Evolutionary conservation across 495 filamentous ascomycete species (phyloP).

Genomic region (Aspergillus diversus): DNA sequence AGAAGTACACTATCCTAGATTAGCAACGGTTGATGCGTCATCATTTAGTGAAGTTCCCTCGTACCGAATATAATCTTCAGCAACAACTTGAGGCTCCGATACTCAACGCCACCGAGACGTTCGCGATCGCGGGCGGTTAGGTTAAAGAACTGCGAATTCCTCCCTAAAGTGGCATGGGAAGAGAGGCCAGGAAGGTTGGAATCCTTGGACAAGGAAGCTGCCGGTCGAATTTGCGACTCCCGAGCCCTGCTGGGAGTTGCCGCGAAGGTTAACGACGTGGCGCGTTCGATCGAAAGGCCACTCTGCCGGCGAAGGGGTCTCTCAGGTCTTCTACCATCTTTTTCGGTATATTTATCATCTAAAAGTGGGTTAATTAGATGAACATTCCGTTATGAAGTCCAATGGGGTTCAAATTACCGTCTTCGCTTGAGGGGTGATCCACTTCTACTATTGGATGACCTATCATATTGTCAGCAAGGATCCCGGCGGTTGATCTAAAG

Average conservation of each 20-base stretch:
- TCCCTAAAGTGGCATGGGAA: constrained; percentile 63
- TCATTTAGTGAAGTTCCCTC: not conserved
- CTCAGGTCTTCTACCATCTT: constrained; percentile 7
- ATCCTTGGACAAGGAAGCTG: constrained; percentile 24
- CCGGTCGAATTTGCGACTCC: constrained; percentile 16
- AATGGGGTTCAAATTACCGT: constrained; percentile 19
- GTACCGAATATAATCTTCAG: constrained; percentile 54
- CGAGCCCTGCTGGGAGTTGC: constrained; percentile 6
- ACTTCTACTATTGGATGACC: constrained; percentile 27
- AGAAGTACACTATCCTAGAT: constrained; percentile 56
- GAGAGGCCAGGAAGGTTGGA: constrained; percentile 33
- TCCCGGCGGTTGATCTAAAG: not conserved
- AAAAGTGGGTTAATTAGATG: not conserved
- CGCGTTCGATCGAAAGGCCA: constrained; percentile 13
- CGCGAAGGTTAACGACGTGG: constrained; percentile 21
- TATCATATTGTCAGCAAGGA: constrained; percentile 14
- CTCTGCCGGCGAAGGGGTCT: constrained; percentile 12
- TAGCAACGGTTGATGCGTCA: not conserved
- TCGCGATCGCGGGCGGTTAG: constrained; percentile 62
- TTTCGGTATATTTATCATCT: constrained; percentile 4
- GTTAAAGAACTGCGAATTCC: constrained; percentile 80
- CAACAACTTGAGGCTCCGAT: constrained; percentile 60
- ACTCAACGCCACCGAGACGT: constrained; percentile 65
- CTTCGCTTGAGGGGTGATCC: constrained; percentile 19
- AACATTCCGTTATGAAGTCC: no score